Base-by-base conservation (phyloP, 805 yeast species). In the Yamadazyma paraphyllophila region DNA sequence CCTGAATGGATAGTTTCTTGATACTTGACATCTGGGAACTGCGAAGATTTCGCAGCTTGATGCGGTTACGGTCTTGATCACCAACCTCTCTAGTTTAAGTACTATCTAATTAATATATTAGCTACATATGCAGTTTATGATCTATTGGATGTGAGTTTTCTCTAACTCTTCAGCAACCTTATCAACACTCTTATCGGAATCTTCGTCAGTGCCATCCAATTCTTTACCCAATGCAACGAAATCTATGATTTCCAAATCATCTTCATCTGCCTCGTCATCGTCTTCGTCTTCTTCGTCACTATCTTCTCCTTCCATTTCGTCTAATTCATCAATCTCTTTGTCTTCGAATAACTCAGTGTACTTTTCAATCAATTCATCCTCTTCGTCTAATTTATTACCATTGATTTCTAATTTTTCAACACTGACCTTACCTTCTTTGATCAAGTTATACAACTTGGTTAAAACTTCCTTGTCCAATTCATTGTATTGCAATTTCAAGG, bases 371-470 rank as follows among this genome's bases (percentile, higher is more conserved):
- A 76, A 71, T 48, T 81, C 85, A 35, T 88, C 81, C 53, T 92
- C 98, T 64, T 94, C 98, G 41, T 88, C 88, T 58, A 94, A 85
- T 61, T 88, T 75, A 69, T 94, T 94, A 61, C 99, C 99, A 61
- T 94, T 92, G 53, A 94, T 77, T 72, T 94, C 98, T 53, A 94
- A 73, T 8, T 60, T 43, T 59, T 79, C 71, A 61, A 94, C 74
- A 15, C 85, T 85, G 56, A 92, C 69, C 40, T 77, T 77, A 14
- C 70, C 64, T 41, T 56, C 50, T 9, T 32, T 26, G 36, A 89
- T 67, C 14, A 82, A 82, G 7, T 72, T 69, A 31, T 74, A 75
- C 45, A 94, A 67, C n/a, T 73, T 55, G 41, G 74, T 77, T 55
- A 94, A 73, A 2, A 92, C 77, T 26, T 74, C 75, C 34, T 77